Percentiles rank a stretch among this genome's conserved stretches.
Evolutionary conservation across 176 grass and related monocot genomes (phyloP).

Genomic region (Carex littledalei): DNA sequence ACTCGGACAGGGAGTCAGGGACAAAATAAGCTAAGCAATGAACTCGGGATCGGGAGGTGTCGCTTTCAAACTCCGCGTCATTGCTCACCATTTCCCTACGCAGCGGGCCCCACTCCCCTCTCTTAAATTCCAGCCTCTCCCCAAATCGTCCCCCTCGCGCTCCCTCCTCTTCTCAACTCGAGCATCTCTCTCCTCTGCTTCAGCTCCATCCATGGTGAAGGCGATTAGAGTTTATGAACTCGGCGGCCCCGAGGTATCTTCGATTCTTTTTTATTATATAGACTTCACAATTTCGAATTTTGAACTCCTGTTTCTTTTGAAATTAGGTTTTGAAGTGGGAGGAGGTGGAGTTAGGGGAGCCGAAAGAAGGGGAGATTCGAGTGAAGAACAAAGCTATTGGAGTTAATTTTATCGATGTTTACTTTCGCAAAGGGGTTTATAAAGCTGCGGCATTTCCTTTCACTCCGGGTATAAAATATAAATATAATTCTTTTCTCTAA

Average conservation of each 20-base stretch:
- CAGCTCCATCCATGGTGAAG: conserved; percentile 40
- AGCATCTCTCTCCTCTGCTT: not conserved
- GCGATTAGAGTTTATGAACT: conserved; percentile 63
- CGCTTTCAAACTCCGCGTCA: not conserved
- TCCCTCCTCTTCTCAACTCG: not conserved
- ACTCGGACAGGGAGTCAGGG: no score
- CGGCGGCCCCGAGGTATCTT: conserved; percentile 56
- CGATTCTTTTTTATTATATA: not conserved
- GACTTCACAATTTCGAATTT: not conserved
- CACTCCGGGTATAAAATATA: conserved; percentile 36
- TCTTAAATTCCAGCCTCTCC: not conserved
- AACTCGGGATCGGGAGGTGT: no score
- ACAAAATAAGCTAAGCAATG: no score
- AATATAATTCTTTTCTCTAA: not conserved
- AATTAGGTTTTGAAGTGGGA: conserved; percentile 53
- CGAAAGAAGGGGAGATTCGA: conserved; percentile 58
- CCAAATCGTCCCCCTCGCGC: not conserved
- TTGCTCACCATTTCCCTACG: not conserved
- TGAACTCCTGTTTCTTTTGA: not conserved
- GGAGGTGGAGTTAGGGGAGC: conserved; percentile 59
- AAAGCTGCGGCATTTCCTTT: conserved; percentile 31
- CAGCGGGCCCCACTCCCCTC: not conserved
- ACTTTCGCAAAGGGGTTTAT: conserved; percentile 55
- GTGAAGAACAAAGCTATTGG: conserved; percentile 66
- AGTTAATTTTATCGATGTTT: conserved; percentile 68